These are phyloP conservation scores for Codiaeum variegatum DNA, from an alignment of 441 rosid genomes.

Conservation along the genomic window DNA sequence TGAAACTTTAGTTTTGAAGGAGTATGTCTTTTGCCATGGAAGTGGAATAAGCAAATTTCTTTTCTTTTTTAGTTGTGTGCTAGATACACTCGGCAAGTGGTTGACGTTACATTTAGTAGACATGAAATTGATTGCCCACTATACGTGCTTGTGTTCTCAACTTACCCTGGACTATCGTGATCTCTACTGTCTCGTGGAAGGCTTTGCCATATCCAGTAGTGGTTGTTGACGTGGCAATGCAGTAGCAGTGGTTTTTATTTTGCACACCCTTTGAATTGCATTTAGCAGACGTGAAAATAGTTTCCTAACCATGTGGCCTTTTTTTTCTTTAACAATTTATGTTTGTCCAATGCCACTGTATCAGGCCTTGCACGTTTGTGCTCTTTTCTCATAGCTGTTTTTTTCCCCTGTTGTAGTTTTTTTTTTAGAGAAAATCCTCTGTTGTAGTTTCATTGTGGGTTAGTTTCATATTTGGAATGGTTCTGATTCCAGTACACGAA, in stretches of 20 bases:
- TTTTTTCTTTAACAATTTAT: neutral
- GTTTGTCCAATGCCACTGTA: neutral
- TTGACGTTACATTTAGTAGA: too few relatives aligned
- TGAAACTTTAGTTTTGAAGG: neutral
- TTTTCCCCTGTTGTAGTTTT: neutral
- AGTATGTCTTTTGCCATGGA: neutral
- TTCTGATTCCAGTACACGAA: too few relatives aligned
- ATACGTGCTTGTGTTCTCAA: too few relatives aligned
- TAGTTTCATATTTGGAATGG: neutral
- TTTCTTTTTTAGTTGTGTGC: too few relatives aligned
- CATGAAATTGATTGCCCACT: too few relatives aligned
- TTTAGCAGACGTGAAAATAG: neutral
- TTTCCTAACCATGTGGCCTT: neutral
- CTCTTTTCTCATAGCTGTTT: neutral
- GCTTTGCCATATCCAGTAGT: neutral
- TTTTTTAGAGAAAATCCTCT: too few relatives aligned
- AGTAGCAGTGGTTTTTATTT: neutral
- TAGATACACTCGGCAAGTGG: too few relatives aligned
- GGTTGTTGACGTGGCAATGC: neutral
- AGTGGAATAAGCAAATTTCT: neutral
- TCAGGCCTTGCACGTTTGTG: neutral
- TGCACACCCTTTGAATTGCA: neutral
- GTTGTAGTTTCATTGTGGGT: neutral
- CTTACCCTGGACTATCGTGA: too few relatives aligned
- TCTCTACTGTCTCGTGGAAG: neutral